Base-by-base conservation (phyloP, 108 stramenopile genomes). In the Mayamaea pseudoterrestris region DNA sequence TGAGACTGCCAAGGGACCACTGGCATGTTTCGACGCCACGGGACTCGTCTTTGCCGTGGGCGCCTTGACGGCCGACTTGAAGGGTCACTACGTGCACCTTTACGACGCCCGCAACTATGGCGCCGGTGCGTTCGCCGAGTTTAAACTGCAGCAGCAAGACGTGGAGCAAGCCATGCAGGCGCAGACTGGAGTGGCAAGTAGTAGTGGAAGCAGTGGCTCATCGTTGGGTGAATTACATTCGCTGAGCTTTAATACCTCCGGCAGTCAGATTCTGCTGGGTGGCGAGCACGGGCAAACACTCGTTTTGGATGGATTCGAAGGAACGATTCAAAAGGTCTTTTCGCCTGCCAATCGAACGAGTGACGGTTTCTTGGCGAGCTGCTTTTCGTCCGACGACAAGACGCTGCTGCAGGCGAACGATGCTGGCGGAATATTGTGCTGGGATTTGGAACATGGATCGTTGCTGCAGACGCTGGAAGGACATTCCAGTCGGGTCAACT, bases 41-140 rank as follows among this genome's bases (percentile, higher is more conserved):
- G 88, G 88, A 5, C 70, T 90, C 35, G 88, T 90, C 0, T 90
- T 85, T 68, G 78, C 76, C 3, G 60, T 85, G 12, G 53, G 70
- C 5, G 87, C 76, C 11, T 31, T 32, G 8, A 71, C 68, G 63
- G 20, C 9, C 5, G 17, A 12, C 5, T 14, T 6, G 20, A 25
- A 41, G 30, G 40, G 41, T 30, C 34, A 79, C 68, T 58, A 75
- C 27, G 65, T 90, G 27, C 78, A 90, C 61, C 56, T 90, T 31
- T 90, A 78, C 45, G 88, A 90, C 52, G 80, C 80, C 11, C 47
- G 88, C 27, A 84, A 90, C 52, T 76, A 72, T 37, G 48, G 52
- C 20, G 73, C 65, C 21, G 86, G 86, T 9, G 80, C 83, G 1
- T 90, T 90, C 53, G 63, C 80, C 5, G 88, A 84, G 65, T 63